Evolutionary conservation across 768 basidiomycete species (phyloP), one percentile per base, ranked within the genome.

Genomic region (Boletus subcaerulescens): DNA sequence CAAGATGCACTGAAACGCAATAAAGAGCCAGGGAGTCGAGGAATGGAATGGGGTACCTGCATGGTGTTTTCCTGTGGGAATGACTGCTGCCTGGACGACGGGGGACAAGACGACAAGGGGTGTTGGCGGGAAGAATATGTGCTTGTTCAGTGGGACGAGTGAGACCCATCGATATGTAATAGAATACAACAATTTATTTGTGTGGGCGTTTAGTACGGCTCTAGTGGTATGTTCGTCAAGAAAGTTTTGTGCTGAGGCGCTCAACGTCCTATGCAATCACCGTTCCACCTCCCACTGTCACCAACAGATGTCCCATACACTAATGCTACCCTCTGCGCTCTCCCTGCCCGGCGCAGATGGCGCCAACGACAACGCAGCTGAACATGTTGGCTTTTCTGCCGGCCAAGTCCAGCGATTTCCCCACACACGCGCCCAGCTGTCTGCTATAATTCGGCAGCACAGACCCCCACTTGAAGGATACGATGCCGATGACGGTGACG

Each of bases 1-100:
- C 79, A 84, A 63, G 69, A 74, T 38, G 75, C 73, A 22, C 66
- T 91, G 57, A 82, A 83, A 62, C 77, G 75, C 13, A 72, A 62
- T 32, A 73, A 72, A 32, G 73, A 71, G 11, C 66, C 71, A 1
- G 80, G 75, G 14, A 76, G 77, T 48, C 73, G 74, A 40, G 87
- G 87, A 0, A 94, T 98, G 91, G 93, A 95, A 55, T 98, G 94
- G 93, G 96, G 96, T 0, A 95, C 90, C 2, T 85, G 88, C 53
- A 76, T 96, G 75, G 78, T 98, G 11, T 96, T 94, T 72, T 89
- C 89, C 1, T 98, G 96, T 65, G 80, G 80, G 63, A 79, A 78
- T 44, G 91, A 96, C 68, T 97, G 94, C 67, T 84, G 82, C 64
- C 50, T 73, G 50, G 74, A 71, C 42, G 76, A 73, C 22, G 74